Evolutionary conservation across 2,329 filamentous ascomycete species (phyloP).

Genomic region (Sordariomycetes sp.): DNA sequence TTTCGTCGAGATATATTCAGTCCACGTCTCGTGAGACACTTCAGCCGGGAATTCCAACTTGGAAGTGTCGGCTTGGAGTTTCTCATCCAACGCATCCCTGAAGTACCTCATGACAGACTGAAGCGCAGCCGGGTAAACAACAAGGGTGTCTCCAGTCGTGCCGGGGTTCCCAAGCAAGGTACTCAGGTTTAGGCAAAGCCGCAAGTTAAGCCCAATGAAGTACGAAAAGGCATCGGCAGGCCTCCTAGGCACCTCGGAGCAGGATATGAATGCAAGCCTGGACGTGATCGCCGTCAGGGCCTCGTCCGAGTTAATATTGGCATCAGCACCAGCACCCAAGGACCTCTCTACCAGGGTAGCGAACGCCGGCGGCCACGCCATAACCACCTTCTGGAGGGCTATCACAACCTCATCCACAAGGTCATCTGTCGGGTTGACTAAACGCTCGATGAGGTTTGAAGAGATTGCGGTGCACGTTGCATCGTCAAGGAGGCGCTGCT

Average conservation of each 20-base stretch:
- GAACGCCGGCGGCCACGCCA: constrained; percentile 23
- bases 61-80: constrained; percentile 5
- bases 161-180: not conserved
- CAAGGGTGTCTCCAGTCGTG: not conserved
- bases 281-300: constrained; percentile 25
- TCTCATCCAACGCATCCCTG: constrained; percentile 25
- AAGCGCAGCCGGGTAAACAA: constrained; percentile 11
- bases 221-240: constrained; percentile 20
- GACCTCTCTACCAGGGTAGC: constrained; percentile 18
- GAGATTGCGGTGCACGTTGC: constrained; percentile 26
- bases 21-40: constrained; percentile 14
- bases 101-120: constrained; percentile 24
- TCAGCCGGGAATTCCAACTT: constrained; percentile 7
- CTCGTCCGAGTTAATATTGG: constrained; percentile 12
- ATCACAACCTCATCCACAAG: constrained; percentile 29
- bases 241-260: constrained; percentile 25
- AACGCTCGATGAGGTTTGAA: constrained; percentile 15
- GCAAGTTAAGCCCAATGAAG: constrained; percentile 24
- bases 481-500: constrained; percentile 20
- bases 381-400: constrained; percentile 26
- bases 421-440: constrained; percentile 18
- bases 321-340: constrained; percentile 13
- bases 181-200: constrained; percentile 4
- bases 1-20: constrained; percentile 12
- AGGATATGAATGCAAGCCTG: constrained; percentile 37